These are phyloP conservation scores for Wickerhamiella domercqiae DNA, from an alignment of 805 yeast genomes.

Conservation along the genomic window DNA sequence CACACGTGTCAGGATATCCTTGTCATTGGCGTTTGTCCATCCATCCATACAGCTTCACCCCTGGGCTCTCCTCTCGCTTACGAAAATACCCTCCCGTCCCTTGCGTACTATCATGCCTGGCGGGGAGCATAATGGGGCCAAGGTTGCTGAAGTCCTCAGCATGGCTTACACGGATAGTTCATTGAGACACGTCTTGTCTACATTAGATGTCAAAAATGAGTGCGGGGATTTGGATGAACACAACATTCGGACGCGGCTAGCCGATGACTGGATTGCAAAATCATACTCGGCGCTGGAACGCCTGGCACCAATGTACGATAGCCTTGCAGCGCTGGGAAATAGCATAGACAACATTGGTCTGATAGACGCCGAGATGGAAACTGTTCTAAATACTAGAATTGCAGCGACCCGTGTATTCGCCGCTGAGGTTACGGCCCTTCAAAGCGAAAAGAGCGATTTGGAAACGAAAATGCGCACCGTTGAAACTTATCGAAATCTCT, in stretches of 20 bases:
- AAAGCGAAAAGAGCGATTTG: conserved; percentile 14
- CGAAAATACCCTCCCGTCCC: too few relatives aligned
- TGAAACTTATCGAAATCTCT: conserved; percentile 33
- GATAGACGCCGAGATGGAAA: conserved; percentile 15
- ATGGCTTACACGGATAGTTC: conserved; percentile 14
- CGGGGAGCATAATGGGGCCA: not conserved
- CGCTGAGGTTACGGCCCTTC: conserved; percentile 19
- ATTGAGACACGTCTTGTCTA: conserved; percentile 14
- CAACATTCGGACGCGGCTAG: conserved; percentile 12
- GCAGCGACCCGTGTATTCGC: conserved; percentile 18
- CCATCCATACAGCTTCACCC: too few relatives aligned
- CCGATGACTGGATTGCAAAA: conserved; percentile 6
- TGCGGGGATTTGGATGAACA: conserved; percentile 4
- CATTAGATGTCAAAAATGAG: conserved; percentile 10
- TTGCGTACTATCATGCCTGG: too few relatives aligned
- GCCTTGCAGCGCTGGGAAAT: conserved; percentile 16
- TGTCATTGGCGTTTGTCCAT: too few relatives aligned
- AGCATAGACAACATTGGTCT: conserved; percentile 13
- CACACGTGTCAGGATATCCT: too few relatives aligned
- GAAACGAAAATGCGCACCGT: conserved; percentile 18
- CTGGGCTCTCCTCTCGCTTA: too few relatives aligned
- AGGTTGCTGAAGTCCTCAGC: conserved; percentile 13
- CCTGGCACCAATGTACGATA: conserved; percentile 22
- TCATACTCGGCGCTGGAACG: conserved; percentile 21
- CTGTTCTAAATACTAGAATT: conserved; percentile 13